These are phyloP conservation scores for Clitocybe nebularis DNA, from an alignment of 1,284 basidiomycete genomes.

Conservation along the genomic window DNA sequence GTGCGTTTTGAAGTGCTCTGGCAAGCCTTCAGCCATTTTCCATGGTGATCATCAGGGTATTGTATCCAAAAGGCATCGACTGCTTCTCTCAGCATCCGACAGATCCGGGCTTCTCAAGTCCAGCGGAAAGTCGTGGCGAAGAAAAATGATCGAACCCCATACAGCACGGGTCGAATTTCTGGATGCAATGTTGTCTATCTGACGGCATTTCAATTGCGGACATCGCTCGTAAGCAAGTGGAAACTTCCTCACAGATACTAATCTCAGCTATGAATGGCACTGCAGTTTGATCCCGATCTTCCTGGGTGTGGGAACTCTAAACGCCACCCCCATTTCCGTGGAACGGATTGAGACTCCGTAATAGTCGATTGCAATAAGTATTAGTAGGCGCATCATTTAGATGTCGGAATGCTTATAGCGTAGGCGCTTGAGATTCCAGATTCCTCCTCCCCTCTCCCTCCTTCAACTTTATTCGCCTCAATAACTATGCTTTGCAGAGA, in stretches of 20 bases:
- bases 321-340: conserved; percentile 29
- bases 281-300: conserved; percentile 33
- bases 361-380: conserved; percentile 13
- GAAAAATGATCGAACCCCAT: conserved; percentile 18
- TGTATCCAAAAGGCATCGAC: conserved; percentile 1
- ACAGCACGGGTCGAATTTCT: conserved; percentile 10
- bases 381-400: conserved; percentile 28
- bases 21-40: not conserved
- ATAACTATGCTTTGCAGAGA: conserved; percentile 39
- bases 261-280: conserved; percentile 17
- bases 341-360: conserved; percentile 19
- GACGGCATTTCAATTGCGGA: conserved; percentile 22
- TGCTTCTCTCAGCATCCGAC: conserved; percentile 17
- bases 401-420: conserved; percentile 23
- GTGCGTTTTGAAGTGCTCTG: not conserved
- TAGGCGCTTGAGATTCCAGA: conserved; percentile 20
- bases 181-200: conserved; percentile 17
- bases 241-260: conserved; percentile 19
- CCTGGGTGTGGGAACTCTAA: conserved; percentile 24
- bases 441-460: conserved; percentile 17
- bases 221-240: conserved; percentile 18
- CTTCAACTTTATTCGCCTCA: conserved; percentile 17
- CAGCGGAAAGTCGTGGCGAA: conserved; percentile 7
- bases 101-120: conserved; percentile 18
- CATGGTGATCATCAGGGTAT: conserved; percentile 7